These are phyloP conservation scores for Emericellopsis cladophorae DNA, from an alignment of 2,329 filamentous ascomycete species.

Conservation along the genomic window DNA sequence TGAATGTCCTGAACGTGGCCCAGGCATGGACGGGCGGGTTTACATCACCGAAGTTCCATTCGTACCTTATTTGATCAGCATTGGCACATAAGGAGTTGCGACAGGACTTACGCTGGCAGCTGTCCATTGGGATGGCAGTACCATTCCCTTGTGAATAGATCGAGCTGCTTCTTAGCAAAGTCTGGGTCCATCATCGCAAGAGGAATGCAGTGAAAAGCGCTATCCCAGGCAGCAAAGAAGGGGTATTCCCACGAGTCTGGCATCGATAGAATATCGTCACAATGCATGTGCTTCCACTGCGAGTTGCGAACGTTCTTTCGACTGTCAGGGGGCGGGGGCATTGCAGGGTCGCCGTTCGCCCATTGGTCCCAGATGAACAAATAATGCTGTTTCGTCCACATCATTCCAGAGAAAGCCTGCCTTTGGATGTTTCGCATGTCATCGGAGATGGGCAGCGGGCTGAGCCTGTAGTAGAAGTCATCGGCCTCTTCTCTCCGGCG, in stretches of 20 bases:
- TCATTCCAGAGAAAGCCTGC: conserved; percentile 90
- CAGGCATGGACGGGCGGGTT: conserved; percentile 95
- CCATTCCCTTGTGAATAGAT: conserved; percentile 93
- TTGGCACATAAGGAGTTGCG: not conserved
- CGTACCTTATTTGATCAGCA: conserved; percentile 34
- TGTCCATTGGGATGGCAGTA: conserved; percentile 98
- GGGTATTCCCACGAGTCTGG: conserved; percentile 98
- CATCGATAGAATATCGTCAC: conserved; percentile 94
- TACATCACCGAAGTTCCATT: conserved; percentile 97
- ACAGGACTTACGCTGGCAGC: conserved; percentile 59
- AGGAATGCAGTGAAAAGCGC: conserved; percentile 91
- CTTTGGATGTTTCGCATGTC: conserved; percentile 91
- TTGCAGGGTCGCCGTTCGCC: conserved; percentile 84
- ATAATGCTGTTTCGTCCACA: conserved; percentile 98
- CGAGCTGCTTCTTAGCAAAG: conserved; percentile 95
- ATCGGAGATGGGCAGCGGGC: conserved; percentile 84
- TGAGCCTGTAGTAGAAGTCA: conserved; percentile 90
- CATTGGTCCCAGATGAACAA: conserved; percentile 96
- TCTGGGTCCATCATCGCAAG: conserved; percentile 96
- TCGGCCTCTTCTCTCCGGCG: conserved; percentile 80
- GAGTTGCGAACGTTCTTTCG: conserved; percentile 74
- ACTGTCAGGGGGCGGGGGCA: conserved; percentile 71
- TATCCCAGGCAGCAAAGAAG: conserved; percentile 96
- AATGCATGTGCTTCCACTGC: conserved; percentile 89
- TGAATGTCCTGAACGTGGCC: conserved; percentile 92